phyloP scores from a whole-genome alignment of 2,329 filamentous ascomycete species.

The Fusarium scirpi region DNA sequence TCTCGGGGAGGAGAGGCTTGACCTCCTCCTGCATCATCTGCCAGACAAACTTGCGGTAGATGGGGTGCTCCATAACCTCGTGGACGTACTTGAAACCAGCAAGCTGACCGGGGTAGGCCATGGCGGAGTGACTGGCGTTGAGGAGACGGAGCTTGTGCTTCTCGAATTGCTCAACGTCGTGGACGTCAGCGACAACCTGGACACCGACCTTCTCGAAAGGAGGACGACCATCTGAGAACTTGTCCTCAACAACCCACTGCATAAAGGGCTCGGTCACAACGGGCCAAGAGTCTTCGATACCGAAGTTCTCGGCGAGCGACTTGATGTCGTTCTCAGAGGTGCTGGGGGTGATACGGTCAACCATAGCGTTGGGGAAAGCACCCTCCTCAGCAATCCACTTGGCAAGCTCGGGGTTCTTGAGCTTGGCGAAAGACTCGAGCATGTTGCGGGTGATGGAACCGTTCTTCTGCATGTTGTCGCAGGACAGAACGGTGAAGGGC shows the following conservation, averaged over 20 bases:
- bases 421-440: constrained; percentile 62
- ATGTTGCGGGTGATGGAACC: constrained; percentile 65
- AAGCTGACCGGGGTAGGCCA: constrained; percentile 64
- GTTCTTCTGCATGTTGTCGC: constrained; percentile 70
- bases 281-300: constrained; percentile 64
- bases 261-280: constrained; percentile 68
- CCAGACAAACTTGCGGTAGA: constrained; percentile 61
- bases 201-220: constrained; percentile 65
- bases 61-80: constrained; percentile 63
- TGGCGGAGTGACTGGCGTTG: constrained; percentile 65
- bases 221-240: constrained; percentile 63
- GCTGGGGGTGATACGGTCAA: constrained; percentile 66
- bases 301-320: constrained; percentile 58
- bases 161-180: constrained; percentile 66
- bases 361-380: constrained; percentile 67
- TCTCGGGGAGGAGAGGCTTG: constrained; percentile 63
- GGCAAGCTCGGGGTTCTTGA: constrained; percentile 60
- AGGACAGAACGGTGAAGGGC: constrained; percentile 67
- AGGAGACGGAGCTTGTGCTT: constrained; percentile 68
- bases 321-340: constrained; percentile 60
- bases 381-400: constrained; percentile 62
- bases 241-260: constrained; percentile 68
- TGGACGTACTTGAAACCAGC: constrained; percentile 67
- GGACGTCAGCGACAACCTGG: constrained; percentile 63
- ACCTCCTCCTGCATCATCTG: constrained; percentile 68